Base-by-base conservation (phyloP, 2,329 filamentous ascomycete genomes). In the Sporothrix protearum region DNA sequence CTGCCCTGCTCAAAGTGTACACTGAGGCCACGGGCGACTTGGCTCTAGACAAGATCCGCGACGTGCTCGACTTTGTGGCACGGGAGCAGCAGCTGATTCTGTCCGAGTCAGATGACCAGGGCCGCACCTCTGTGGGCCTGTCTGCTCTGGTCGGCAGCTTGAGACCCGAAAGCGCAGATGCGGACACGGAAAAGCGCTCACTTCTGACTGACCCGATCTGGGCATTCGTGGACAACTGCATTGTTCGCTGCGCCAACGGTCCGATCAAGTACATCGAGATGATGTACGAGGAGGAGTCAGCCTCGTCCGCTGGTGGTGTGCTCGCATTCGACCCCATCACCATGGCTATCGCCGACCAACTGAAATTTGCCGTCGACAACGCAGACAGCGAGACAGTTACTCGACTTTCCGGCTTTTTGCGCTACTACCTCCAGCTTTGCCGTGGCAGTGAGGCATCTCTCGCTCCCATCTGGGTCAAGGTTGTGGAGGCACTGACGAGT, bases 261-360 rank as follows among this genome's bases (percentile, higher is more conserved):
- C 92, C 93, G 0, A 90, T 96, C 77, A 96, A 93, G 78, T 95
- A 97, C 77, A 88, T 96, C 36, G 91, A 96, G 73, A 83, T 89
- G 77, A 80, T 92, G 33, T 85, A 89, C 70, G 85, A 88, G 53
- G 75, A 16, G 1, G 75, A 79, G 22, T 76, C 78, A 39, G 79
- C 77, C 3, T 75, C 76, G 14, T 47, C 42, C 2, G 77, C 77
- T 14, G 76, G 76, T 57, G 74, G 78, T n/a, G 75, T 61, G 28
- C 76, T 75, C 63, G 77, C 82, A 39, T 79, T 88, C 12, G 93
- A 91, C 75, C 85, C 93, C 22, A 77, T 97, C 3, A 83, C 89
- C 12, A 85, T 93, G 75, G 87, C 89, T 0, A 83, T 97, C 25
- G 82, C 87, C 2, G 94, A 97, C 78, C 94, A 97, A 79, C 87